Percentiles rank a stretch among this genome's conserved stretches.
These are phyloP conservation scores for Pythium brachiatum DNA, from an alignment of 352 stramenopile genomes.

Conservation along the genomic window DNA sequence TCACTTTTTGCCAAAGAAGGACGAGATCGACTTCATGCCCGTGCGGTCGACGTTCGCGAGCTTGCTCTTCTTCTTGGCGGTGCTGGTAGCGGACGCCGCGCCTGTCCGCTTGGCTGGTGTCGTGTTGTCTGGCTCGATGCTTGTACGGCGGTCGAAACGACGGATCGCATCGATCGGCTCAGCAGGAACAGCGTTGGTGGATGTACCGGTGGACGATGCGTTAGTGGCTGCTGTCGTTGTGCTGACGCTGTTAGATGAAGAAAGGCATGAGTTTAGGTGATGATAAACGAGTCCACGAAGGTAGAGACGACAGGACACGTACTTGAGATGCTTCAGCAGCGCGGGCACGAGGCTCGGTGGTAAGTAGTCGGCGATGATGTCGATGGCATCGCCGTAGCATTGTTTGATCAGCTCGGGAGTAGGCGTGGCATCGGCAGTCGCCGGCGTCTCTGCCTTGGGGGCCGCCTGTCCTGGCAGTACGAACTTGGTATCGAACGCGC, in stretches of 20 bases:
- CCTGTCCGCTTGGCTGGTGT: conserved; percentile 39
- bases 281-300: not conserved
- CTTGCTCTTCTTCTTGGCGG: conserved; percentile 81
- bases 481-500: conserved; percentile 40
- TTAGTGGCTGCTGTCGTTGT: not conserved
- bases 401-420: conserved; percentile 20
- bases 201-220: not conserved
- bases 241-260: conserved; percentile 7
- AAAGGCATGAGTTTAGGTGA: not conserved
- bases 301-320: conserved; percentile 17
- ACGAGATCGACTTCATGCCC: conserved; percentile 84
- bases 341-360: conserved; percentile 37
- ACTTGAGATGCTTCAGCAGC: conserved; percentile 59
- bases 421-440: not conserved
- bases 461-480: conserved; percentile 23
- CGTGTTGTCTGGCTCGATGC: conserved; percentile 21
- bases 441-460: not conserved
- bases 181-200: not conserved
- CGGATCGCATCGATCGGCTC: conserved; percentile 23
- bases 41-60: conserved; percentile 68
- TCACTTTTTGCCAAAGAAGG: conserved; percentile 83
- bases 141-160: conserved; percentile 31
- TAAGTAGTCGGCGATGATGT: conserved; percentile 59
- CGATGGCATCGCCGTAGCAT: conserved; percentile 47
- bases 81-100: conserved; percentile 19